Base-by-base conservation (phyloP, 495 filamentous ascomycete genomes). In the Glonium stellatum region DNA sequence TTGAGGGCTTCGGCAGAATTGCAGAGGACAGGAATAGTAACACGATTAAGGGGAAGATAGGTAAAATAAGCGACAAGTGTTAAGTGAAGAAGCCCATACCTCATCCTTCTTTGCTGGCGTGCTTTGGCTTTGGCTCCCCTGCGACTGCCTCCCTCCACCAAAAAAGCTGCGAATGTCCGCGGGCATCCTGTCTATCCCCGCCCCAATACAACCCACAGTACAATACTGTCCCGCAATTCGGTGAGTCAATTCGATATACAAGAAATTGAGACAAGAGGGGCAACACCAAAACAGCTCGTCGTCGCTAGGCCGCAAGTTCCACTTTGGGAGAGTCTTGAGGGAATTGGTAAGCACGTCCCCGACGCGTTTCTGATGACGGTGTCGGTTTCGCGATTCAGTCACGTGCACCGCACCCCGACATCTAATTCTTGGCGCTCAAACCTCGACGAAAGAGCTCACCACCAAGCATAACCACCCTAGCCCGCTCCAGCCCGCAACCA, bases 131-230 rank as follows among this genome's bases (percentile, higher is more conserved):
- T 63, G 39, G 61, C 44, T 59, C n/a, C 61, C 61, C 51, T 60
- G 48, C 36, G 12, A 9, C 13, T 53, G 21, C 5, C 62, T 54
- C 13, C 70, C 70, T 19, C 72, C 73, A 27, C 73, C 73, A 67
- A 75, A 75, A 67, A 75, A 75, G 57, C 60, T 70, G 44, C 73
- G 63, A 62, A 75, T 75, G 56, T 75, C 73, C 42, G 63, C 54
- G n/a, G 71, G 69, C 71, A 75, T 72, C 18, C 12, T 34, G 12
- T n/a, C 21, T 52, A 15, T 52, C 13, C 13, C 13, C 12, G 4
- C 12, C 48, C 21, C 4, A 52, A 13, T n/a, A 25, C 48, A 15
- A 23, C 21, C n/a, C n/a, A 52, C 48, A 13, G 21, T 15, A 13
- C 21, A n/a, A n/a, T n/a, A 52, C 3, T 31, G 27, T 2, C 3